Conservation (phyloP, 345 rosid species). For the Gossypium bickii region DNA sequence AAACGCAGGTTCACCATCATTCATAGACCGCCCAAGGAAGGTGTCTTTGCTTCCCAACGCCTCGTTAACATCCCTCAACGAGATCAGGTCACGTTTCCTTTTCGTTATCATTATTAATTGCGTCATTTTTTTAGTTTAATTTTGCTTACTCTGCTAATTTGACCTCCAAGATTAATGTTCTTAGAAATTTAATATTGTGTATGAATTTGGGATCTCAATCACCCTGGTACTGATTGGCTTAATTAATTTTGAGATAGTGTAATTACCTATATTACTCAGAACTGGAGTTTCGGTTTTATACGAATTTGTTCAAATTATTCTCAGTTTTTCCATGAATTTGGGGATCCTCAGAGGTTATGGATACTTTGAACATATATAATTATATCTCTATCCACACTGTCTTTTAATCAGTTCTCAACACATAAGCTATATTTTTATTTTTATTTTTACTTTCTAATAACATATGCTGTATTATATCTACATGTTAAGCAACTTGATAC, state of each 20-base stretch:
- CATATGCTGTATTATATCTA: no score
- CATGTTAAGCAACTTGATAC: no score
- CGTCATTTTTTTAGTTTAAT: not conserved
- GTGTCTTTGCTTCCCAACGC: constrained; percentile 35
- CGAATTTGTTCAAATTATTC: no score
- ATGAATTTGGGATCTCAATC: not conserved
- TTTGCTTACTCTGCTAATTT: not conserved
- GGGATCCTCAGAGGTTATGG: no score
- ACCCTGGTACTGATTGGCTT: not conserved
- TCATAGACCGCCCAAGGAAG: constrained; percentile 32
- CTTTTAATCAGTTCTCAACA: no score
- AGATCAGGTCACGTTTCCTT: constrained; percentile 36
- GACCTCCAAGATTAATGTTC: not conserved
- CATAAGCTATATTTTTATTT: no score
- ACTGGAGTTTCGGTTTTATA: no score
- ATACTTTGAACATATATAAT: no score
- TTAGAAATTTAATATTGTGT: not conserved
- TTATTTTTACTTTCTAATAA: no score
- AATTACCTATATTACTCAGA: not conserved
- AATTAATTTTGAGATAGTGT: not conserved
- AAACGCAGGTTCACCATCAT: constrained; percentile 49
- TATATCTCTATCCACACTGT: no score
- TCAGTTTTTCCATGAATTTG: no score
- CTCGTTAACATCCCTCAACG: constrained; percentile 40
- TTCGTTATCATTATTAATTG: not conserved